A percentile compares a stretch with the other conserved stretches of the same genome.
Conservation (phyloP, 2,329 filamentous ascomycete genomes). For the Aspergillus melleus region DNA sequence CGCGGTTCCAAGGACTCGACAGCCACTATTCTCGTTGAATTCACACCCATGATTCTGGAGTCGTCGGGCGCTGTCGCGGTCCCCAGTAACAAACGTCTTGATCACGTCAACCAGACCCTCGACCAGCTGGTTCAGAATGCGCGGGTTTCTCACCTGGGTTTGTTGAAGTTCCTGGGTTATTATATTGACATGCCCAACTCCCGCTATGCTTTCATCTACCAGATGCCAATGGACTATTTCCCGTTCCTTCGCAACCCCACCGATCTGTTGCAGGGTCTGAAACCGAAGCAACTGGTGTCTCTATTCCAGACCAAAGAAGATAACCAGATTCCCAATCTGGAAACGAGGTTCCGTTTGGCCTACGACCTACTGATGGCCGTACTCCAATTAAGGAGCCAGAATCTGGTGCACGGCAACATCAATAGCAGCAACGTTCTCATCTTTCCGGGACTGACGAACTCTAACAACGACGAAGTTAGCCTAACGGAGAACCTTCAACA, state of each 20-base stretch:
- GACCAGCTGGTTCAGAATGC: constrained; percentile 44
- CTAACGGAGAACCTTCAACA: constrained; percentile 50
- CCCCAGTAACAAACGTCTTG: constrained; percentile 32
- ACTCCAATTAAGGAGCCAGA: constrained; percentile 57
- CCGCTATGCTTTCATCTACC: constrained; percentile 62
- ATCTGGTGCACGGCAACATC: constrained; percentile 61
- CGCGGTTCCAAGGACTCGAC: constrained; percentile 34
- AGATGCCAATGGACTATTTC: constrained; percentile 54
- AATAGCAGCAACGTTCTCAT: constrained; percentile 66
- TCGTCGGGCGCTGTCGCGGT: constrained; percentile 29
- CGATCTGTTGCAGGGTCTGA: constrained; percentile 36
- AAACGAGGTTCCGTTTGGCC: constrained; percentile 62
- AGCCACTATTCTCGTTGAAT: constrained; percentile 44
- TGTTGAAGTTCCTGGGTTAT: constrained; percentile 51
- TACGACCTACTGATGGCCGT: constrained; percentile 59
- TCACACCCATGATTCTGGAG: constrained; percentile 42
- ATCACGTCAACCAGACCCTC: constrained; percentile 39
- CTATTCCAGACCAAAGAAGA: constrained; percentile 45
- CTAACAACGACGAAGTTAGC: constrained; percentile 35
- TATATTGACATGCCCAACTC: constrained; percentile 58
- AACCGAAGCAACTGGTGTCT: constrained; percentile 44
- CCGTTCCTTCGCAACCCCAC: constrained; percentile 43
- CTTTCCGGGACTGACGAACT: constrained; percentile 44
- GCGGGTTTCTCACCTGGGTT: constrained; percentile 41
- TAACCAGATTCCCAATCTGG: constrained; percentile 55